Evolutionary conservation across 768 basidiomycete species (phyloP), one percentile per base, ranked within the genome.

Genomic region (Auriscalpium vulgare): DNA sequence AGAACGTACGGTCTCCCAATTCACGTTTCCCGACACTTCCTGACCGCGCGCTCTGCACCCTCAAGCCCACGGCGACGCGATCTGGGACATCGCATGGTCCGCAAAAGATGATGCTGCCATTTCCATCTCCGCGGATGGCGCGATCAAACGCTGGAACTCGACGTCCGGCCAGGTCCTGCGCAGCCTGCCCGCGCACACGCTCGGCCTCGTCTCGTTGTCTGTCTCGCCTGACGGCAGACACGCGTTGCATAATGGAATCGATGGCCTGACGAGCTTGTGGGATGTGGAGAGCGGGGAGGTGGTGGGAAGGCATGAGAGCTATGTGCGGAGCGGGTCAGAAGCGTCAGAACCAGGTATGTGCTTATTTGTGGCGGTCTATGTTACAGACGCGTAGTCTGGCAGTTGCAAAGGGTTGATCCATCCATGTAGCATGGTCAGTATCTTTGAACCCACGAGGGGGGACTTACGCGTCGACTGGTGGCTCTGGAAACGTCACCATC

Each of bases 151-250:
- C 57, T 89, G 85, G 85, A 77, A 85, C 59, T 75, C 85, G 19
- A 72, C 75, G 3, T 77, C 84, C 5, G 87, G 87, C 19, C 82
- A 87, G 62, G 79, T 81, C 3, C 76, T 74, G 65, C 78, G 58
- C 58, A 73, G 84, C 37, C 82, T 84, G 16, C 71, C 81, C 38
- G 76, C 86, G n/a, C 90, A 95, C 71, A 84, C 90, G 8, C 83
- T 95, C 17, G 93, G 89, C 2, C 81, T 93, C 60, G 82, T 91
- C 16, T 91, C 91, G 6, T 71, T 95, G 37, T 91, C 89, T 16
- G 81, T 82, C 8, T 79, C 84, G 17, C 76, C 79, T 0, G 76
- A 82, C 49, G 94, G 90, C 8, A 75, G 72, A 48, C 72, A 71
- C 35, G 91, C 83, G 0, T 68, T 97, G 47, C 87, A 84, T 62